Percentiles rank a stretch among this genome's conserved stretches.
These are phyloP conservation scores for Hygrophila difformis DNA, from an alignment of 257 asterid species.

Conservation along the genomic window DNA sequence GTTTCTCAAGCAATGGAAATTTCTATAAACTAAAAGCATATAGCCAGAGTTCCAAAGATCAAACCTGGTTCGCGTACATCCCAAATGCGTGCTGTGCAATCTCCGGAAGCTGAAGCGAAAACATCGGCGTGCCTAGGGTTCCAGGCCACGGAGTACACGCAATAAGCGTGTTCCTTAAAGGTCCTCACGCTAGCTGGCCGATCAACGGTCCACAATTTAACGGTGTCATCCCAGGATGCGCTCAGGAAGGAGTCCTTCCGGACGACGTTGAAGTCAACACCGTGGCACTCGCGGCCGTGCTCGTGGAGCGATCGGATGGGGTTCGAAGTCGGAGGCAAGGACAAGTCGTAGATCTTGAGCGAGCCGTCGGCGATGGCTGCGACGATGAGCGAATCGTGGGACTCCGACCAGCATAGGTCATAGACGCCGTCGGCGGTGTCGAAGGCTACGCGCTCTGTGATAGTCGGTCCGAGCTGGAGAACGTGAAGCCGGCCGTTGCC, in stretches of 20 bases:
- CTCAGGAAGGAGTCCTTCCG: constrained; percentile 85
- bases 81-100: constrained; percentile 93
- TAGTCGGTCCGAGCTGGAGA: constrained; percentile 61
- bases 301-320: constrained; percentile 88
- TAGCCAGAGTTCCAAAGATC: no score
- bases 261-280: constrained; percentile 75
- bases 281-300: constrained; percentile 88
- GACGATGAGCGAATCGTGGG: constrained; percentile 80
- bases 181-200: constrained; percentile 85
- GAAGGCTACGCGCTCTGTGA: constrained; percentile 64
- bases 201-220: constrained; percentile 93
- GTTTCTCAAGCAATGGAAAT: no score
- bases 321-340: constrained; percentile 70
- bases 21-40: no score
- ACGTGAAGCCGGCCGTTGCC: constrained; percentile 96
- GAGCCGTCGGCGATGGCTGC: constrained; percentile 94
- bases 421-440: constrained; percentile 96
- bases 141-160: constrained; percentile 89
- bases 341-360: constrained; percentile 72
- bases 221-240: constrained; percentile 90
- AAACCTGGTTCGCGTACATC: constrained; percentile 96
- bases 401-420: constrained; percentile 94
- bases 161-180: constrained; percentile 91
- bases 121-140: constrained; percentile 94
- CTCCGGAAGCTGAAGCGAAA: constrained; percentile 92